Conservation (phyloP, 441 rosid genomes). For the Iberis amara region DNA sequence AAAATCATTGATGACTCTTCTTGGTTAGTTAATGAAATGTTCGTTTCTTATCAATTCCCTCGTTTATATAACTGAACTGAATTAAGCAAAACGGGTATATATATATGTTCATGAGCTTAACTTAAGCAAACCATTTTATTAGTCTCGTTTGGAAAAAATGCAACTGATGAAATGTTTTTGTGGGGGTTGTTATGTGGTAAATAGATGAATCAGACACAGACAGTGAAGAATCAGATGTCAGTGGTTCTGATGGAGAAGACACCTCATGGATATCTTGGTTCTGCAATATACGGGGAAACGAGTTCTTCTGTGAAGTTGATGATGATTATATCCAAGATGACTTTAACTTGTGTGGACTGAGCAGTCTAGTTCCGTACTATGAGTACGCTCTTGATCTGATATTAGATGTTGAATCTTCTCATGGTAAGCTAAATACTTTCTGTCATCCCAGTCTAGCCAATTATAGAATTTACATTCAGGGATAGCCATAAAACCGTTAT, state of each 20-base stretch:
- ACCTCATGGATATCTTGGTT: constrained; percentile 64
- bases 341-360: constrained; percentile 58
- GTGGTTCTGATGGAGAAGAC: constrained; percentile 64
- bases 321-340: constrained; percentile 68
- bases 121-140: background rate
- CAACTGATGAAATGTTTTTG: background rate
- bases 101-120: too few relatives aligned
- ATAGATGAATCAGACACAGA: constrained; percentile 55
- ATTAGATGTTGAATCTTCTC: constrained; percentile 63
- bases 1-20: too few relatives aligned
- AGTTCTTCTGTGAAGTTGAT: constrained; percentile 66
- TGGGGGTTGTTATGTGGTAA: background rate
- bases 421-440: constrained; percentile 37
- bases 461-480: background rate
- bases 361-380: constrained; percentile 59
- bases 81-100: too few relatives aligned
- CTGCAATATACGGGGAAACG: constrained; percentile 56
- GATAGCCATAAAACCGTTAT: background rate
- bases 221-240: constrained; percentile 61
- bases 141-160: too few relatives aligned
- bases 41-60: too few relatives aligned
- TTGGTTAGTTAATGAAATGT: too few relatives aligned
- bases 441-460: constrained; percentile 10
- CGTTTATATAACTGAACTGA: too few relatives aligned
- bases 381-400: constrained; percentile 65